phyloP scores from a whole-genome alignment of 1,139 yeast genomes.

The Nakaseomyces sp. region DNA sequence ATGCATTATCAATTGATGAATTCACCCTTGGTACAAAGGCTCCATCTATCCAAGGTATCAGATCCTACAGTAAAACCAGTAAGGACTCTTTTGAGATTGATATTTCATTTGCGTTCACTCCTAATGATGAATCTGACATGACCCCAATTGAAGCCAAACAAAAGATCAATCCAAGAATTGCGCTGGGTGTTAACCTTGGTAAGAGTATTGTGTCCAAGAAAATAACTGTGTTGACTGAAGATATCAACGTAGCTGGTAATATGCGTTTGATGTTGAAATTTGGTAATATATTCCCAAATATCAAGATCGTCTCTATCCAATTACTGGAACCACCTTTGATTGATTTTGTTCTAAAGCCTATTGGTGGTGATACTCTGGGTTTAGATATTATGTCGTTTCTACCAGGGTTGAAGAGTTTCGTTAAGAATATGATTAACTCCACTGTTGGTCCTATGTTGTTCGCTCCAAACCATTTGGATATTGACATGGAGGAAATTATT shows the following conservation, averaged over 20 bases:
- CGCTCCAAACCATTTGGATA: slow-evolving; percentile 73
- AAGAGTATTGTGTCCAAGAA: slow-evolving; percentile 67
- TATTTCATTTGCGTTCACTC: slow-evolving; percentile 73
- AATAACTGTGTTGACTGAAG: slow-evolving; percentile 68
- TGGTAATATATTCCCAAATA: slow-evolving; percentile 61
- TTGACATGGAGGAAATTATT: slow-evolving; percentile 64
- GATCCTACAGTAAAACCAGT: slow-evolving; percentile 61
- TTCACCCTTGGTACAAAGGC: slow-evolving; percentile 75
- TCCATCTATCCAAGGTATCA: slow-evolving; percentile 62
- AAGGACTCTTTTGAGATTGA: slow-evolving; percentile 67
- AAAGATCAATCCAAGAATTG: slow-evolving; percentile 70
- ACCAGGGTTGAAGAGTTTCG: slow-evolving; percentile 71
- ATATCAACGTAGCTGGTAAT: slow-evolving; percentile 66
- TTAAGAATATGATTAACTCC: slow-evolving; percentile 58
- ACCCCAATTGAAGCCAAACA: slow-evolving; percentile 61
- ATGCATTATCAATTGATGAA: slow-evolving; percentile 59
- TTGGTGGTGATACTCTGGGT: slow-evolving; percentile 79
- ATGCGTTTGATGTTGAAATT: slow-evolving; percentile 59
- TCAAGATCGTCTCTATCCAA: slow-evolving; percentile 59
- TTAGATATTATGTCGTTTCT: slow-evolving; percentile 73
- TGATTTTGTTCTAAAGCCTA: slow-evolving; percentile 75
- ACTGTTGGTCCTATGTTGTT: slow-evolving; percentile 67
- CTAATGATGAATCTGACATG: slow-evolving; percentile 76
- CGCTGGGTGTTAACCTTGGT: slow-evolving; percentile 70
- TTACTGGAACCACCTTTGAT: slow-evolving; percentile 70